A percentile compares a stretch with the other conserved stretches of the same genome.
Evolutionary conservation across 1,139 yeast species (phyloP).

Genomic region (Pichia sp.): DNA sequence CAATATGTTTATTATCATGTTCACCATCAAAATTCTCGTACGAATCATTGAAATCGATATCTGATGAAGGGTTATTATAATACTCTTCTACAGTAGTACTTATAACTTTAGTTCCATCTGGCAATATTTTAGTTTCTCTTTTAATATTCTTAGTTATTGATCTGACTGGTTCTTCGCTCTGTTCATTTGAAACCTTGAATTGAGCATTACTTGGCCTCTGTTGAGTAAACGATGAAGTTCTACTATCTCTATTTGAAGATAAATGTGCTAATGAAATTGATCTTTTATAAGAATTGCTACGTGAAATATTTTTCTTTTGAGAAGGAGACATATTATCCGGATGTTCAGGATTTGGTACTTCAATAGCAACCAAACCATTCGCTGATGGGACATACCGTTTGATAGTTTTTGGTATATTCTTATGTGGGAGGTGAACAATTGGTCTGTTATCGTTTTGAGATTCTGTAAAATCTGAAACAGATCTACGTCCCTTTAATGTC

Average conservation of each 20-base stretch:
- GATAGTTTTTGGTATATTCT: conserved; percentile 24
- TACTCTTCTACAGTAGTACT: conserved; percentile 15
- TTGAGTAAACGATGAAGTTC: not conserved
- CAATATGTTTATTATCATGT: conserved; percentile 8
- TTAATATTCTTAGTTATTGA: conserved; percentile 9
- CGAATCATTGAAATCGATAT: conserved; percentile 11
- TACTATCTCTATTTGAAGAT: not conserved
- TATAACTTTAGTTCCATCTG: conserved; percentile 16
- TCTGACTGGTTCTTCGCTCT: not conserved
- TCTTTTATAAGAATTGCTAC: conserved; percentile 5
- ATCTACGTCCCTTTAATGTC: conserved; percentile 12
- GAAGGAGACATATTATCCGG: conserved; percentile 18
- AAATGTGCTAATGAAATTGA: conserved; percentile 7
- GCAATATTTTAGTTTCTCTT: conserved; percentile 11
- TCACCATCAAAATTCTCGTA: conserved; percentile 13
- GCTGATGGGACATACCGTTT: conserved; percentile 43
- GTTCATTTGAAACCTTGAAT: not conserved
- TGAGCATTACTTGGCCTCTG: conserved; percentile 1
- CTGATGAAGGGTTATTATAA: conserved; percentile 4
- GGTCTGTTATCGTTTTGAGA: not conserved
- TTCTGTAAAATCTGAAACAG: conserved; percentile 14
- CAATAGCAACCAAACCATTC: conserved; percentile 38
- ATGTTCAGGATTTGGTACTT: conserved; percentile 34
- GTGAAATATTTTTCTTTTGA: conserved; percentile 11
- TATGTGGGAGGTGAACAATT: conserved; percentile 5